Base-by-base conservation (phyloP, 1,284 basidiomycete species). In the Earliella scabrosa region DNA sequence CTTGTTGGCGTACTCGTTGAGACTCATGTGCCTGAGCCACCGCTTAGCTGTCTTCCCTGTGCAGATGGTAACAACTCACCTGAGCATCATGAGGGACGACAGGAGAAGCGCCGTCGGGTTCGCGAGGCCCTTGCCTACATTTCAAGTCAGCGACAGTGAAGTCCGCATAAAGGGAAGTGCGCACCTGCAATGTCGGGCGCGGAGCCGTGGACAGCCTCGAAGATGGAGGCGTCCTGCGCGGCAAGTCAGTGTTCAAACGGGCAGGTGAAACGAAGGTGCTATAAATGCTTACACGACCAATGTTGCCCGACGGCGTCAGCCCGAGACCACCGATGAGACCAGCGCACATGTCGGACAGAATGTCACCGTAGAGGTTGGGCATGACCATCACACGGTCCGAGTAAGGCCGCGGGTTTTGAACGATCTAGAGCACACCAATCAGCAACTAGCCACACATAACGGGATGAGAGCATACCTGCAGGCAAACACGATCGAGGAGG, bases 351-450 rank as follows among this genome's bases (percentile, higher is more conserved):
- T 99, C 97, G 49, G 97, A 98, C 62, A 98, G 80, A 73, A 99
- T 99, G 76, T 98, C 97, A 75, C 93, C 95, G 71, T 93, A 96
- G 61, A 99, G 80, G 83, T 99, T 99, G 63, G 97, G 97, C 97
- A 99, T 99, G 66, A 99, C 97, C 97, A 99, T 99, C 67, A 99
- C 97, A 58, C 95, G 91, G 79, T 98, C 96, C 45, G 93, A 83
- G 79, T 90, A 99, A 10, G 97, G 97, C 64, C 78, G 82, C 32
- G 97, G 97, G 78, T 99, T 95, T 75, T 94, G 92, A 31, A 93
- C 92, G 66, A 97, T 83, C 87, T 93, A 48, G 18, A 31, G 41
- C 41, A 50, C 41, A 31, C 50, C 27, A 53, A 48, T 54, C 29
- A 59, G 55, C 31, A 24, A 18, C 45, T 35, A 40, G 27, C 26